A percentile compares a stretch with the other conserved stretches of the same genome.
Conservation (phyloP, 768 basidiomycete species). For the Naganishia kalamii region DNA sequence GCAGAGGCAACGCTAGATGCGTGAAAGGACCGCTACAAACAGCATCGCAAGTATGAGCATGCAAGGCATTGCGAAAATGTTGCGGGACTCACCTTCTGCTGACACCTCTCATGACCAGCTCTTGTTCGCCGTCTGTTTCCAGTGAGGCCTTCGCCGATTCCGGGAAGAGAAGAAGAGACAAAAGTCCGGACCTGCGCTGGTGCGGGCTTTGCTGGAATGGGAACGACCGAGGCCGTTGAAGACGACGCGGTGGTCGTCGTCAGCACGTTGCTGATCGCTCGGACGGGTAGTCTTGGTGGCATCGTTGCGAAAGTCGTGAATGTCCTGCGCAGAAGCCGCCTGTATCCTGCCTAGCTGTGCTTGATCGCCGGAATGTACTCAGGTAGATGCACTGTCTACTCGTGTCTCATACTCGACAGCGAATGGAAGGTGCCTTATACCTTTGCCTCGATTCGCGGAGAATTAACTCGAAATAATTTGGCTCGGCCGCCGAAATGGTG, state of each 20-base stretch:
- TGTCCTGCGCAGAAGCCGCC: too few relatives aligned
- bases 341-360: too few relatives aligned
- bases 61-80: background rate
- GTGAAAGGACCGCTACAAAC: background rate
- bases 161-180: background rate
- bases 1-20: constrained; percentile 9
- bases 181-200: background rate
- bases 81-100: constrained; percentile 10
- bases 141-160: too few relatives aligned
- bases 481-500: too few relatives aligned
- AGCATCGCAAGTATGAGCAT: background rate
- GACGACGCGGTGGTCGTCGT: background rate
- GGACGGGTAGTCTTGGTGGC: constrained; percentile 10
- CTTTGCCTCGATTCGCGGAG: too few relatives aligned
- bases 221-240: background rate
- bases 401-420: too few relatives aligned
- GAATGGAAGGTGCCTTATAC: too few relatives aligned
- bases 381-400: too few relatives aligned
- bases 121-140: background rate
- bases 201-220: background rate
- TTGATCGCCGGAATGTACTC: too few relatives aligned
- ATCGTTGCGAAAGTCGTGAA: too few relatives aligned
- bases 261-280: constrained; percentile 14
- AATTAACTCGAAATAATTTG: too few relatives aligned
- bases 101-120: background rate